Base-by-base conservation (phyloP, 805 yeast genomes). In the Suhomyces kilbournensis region DNA sequence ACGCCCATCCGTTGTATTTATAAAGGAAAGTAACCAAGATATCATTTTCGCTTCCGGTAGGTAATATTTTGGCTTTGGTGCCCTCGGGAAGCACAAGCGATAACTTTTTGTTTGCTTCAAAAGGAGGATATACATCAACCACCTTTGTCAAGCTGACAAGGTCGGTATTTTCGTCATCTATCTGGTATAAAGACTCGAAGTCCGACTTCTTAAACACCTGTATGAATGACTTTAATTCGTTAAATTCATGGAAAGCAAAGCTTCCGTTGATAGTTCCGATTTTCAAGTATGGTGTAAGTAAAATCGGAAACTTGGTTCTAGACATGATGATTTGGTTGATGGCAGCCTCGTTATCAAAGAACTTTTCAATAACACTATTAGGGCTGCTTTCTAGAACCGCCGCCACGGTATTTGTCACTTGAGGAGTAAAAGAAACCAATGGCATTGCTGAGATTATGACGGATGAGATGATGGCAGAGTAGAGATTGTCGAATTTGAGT, bases 1-100 rank as follows among this genome's bases (percentile, higher is more conserved):
- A 69, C 0, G 96, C 80, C 96, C 97, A 91, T 1, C 97, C 97
- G 62, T 85, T 88, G 64, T 85, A 90, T 3, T 78, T 77, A 63
- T 86, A 82, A 25, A 85, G 70, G 70, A 94, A 91, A 20, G 90
- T 78, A 3, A 88, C 87, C 15, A 80, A 60, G 9, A 68, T 62
- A 53, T 72, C 69, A 32, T 65, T 59, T 10, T 62, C 65, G 14
- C 61, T 60, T 6, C 65, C 62, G 3, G 81, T 75, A 0, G 90
- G 84, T 28, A 92, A 67, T 3, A 89, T 68, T 57, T 86, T 85
- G 2, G 93, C 97, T 51, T 75, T 80, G 0, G 96, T 88, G 2
- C 85, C 84, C 2, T 42, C 51, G 15, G 67, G 65, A 47, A 81
- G 65, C 9, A 76, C 54, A 43, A 81, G 62, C 1, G 84, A 76